Evolutionary conservation across 176 grass and related monocot genomes (phyloP).

Genomic region (Pharus latifolius): DNA sequence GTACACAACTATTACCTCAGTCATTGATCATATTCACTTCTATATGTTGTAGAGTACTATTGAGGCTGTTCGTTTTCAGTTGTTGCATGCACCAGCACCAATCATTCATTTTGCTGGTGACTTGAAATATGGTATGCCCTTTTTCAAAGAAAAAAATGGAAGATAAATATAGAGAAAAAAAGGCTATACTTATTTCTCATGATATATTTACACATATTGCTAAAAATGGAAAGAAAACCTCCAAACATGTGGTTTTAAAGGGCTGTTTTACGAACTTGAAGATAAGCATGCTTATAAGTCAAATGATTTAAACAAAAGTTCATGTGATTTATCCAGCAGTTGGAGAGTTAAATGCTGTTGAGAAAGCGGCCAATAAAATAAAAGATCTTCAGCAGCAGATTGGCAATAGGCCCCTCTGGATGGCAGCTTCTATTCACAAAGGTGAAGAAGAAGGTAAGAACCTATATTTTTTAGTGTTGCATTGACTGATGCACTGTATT

Average conservation of each 20-base stretch:
- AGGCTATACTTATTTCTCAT: too few relatives aligned
- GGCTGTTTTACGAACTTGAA: conserved; percentile 15
- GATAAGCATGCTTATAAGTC: conserved; percentile 10
- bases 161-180: too few relatives aligned
- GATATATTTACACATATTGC: too few relatives aligned
- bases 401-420: conserved; percentile 52
- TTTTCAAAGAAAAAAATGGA: too few relatives aligned
- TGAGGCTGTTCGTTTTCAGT: conserved; percentile 67
- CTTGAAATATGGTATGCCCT: conserved; percentile 71
- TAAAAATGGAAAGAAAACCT: too few relatives aligned
- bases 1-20: neutral
- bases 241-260: neutral
- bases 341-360: conserved; percentile 41
- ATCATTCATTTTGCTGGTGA: conserved; percentile 85
- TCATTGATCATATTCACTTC: conserved; percentile 9
- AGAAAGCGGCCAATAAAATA: conserved; percentile 39
- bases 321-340: conserved; percentile 41
- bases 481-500: neutral
- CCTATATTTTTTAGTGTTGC: neutral
- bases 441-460: conserved; percentile 77
- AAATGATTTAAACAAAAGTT: conserved; percentile 12
- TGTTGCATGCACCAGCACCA: conserved; percentile 55
- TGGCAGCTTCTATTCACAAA: conserved; percentile 77
- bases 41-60: conserved; percentile 57
- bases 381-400: conserved; percentile 52